Base-by-base conservation (phyloP, 441 rosid species). In the Aquilaria agallochum region DNA sequence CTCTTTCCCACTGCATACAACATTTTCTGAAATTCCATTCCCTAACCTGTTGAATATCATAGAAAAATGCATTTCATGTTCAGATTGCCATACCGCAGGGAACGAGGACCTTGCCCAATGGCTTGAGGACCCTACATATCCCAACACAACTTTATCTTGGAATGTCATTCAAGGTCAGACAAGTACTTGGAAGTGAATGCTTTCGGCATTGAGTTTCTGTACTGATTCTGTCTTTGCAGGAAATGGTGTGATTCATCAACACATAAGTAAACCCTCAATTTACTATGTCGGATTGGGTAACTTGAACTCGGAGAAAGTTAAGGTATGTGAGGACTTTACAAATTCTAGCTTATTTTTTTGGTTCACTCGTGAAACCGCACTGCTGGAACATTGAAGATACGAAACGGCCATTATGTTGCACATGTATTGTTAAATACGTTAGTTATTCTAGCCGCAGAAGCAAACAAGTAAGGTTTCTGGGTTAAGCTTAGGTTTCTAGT, bases 81-180 rank as follows among this genome's bases (percentile, higher is more conserved):
- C 56, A 53, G 60, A 58, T 53, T 71, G 31, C 11, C 32, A 68
- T 62, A 63, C 70, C 80, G 66, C 82, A 95, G 99, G 99, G 66
- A 78, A 36, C 60, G 98, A 89, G 60, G 93, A 93, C 68, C 85
- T 95, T 72, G 60, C 84, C 58, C 82, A 80, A 62, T 95, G 99
- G 99, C 85, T 83, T 34, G 82, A 82, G 64, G 84, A 95, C 69
- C 96, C 96, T 63, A 79, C 95, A 54, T 85, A 87, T 81, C 93
- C 98, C 40, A 90, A 92, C 75, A 81, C 85, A 47, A 85, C 98
- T 46, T 69, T 92, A 65, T 89, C 97, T 14, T 95, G 99, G 99
- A 89, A 85, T 66, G 64, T 83, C 62, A 71, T 95, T 70, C 79
- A 80, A 50, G 98, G 98, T 85, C 59, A 81, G 87, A 51, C 63